phyloP scores from a whole-genome alignment of 371 early-diverging fungal species.

The Apophysomyces ossiformis region DNA sequence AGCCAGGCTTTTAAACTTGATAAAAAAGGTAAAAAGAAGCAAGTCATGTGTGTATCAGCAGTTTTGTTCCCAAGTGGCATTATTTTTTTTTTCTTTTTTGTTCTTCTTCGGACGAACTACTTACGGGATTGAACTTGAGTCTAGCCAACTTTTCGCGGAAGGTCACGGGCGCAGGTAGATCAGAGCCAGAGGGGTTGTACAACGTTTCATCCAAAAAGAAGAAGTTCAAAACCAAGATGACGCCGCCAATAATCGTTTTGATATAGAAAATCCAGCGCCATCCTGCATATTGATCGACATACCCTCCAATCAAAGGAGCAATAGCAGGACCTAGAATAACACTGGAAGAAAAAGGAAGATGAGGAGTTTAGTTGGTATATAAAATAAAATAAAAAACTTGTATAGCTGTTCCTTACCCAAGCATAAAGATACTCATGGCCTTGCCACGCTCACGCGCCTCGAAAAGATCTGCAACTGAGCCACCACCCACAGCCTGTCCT shows the following conservation, averaged over 20 bases:
- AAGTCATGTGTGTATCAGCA: neutral
- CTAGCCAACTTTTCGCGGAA: constrained; percentile 4
- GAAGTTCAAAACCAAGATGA: constrained; percentile 39
- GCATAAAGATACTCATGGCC: constrained; percentile 44
- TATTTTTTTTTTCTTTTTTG: neutral
- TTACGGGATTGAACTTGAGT: constrained; percentile 47
- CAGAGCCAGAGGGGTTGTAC: constrained; percentile 21
- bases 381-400: no score
- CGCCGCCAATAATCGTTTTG: constrained; percentile 54
- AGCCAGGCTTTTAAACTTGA: constrained; percentile 33
- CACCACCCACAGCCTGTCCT: constrained; percentile 49
- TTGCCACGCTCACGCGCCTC: constrained; percentile 42
- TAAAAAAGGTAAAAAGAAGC: constrained; percentile 2
- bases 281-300: constrained; percentile 51
- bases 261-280: constrained; percentile 67
- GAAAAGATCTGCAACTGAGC: constrained; percentile 46
- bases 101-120: constrained; percentile 1
- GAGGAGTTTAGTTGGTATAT: no score
- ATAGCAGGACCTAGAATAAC: constrained; percentile 58
- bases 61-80: neutral
- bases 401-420: constrained; percentile 24
- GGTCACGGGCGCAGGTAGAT: constrained; percentile 7
- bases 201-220: constrained; percentile 61
- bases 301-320: constrained; percentile 62
- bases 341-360: constrained; percentile 20